Percentiles rank a stretch among this genome's conserved stretches.
phyloP scores from a whole-genome alignment of 129 eudicot genomes.

The Arctium minus region DNA sequence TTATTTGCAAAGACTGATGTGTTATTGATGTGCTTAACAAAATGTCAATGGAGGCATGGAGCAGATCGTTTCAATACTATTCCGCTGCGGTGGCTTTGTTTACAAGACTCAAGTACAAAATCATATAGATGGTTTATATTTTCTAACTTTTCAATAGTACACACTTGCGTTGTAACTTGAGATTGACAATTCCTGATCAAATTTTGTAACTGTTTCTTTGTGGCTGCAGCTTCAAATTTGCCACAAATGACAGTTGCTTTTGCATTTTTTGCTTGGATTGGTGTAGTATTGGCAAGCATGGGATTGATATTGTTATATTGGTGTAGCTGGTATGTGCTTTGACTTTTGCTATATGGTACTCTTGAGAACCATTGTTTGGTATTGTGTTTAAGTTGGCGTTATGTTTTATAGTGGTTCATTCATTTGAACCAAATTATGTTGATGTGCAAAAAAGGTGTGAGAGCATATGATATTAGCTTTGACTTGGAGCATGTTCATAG shows the following conservation, averaged over 20 bases:
- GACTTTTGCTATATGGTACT: not conserved
- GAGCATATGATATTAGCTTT: not conserved
- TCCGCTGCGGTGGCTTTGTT: too few species aligned
- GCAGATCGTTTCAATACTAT: too few species aligned
- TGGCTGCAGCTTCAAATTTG: slow-evolving; percentile 57
- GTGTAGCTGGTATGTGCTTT: slow-evolving; percentile 74
- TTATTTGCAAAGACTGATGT: too few species aligned
- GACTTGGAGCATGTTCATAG: slow-evolving; percentile 2
- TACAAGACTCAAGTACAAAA: too few species aligned
- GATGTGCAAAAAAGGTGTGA: not conserved
- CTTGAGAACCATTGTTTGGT: not conserved
- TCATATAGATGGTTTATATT: not conserved
- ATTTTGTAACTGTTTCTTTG: not conserved
- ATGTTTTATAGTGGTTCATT: not conserved
- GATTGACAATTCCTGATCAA: not conserved
- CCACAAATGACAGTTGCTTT: slow-evolving; percentile 74
- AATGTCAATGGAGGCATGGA: too few species aligned
- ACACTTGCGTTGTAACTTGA: not conserved
- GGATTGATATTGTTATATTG: slow-evolving; percentile 79
- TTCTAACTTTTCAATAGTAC: slow-evolving; percentile 6
- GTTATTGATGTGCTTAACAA: too few species aligned
- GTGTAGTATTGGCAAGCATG: slow-evolving; percentile 59
- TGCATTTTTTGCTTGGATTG: slow-evolving; percentile 88
- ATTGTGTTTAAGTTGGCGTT: not conserved
- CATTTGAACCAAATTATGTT: not conserved